Conservation (phyloP, 352 stramenopile genomes). For the Phytophthora fragariaefolia region DNA sequence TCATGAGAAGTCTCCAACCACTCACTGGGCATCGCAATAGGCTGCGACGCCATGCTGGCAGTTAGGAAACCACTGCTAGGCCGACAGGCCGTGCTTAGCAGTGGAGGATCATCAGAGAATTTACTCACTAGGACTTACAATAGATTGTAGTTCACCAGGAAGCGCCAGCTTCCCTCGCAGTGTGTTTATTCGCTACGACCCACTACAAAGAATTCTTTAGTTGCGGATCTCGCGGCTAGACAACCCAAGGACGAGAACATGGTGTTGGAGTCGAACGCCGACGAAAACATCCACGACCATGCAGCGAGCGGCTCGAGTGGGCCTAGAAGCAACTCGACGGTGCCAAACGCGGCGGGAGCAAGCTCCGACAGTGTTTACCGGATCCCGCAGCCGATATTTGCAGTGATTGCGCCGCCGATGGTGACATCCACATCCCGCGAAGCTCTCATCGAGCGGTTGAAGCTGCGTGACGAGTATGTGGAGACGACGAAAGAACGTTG, state of each 20-base stretch:
- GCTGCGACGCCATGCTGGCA: too few species aligned
- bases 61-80: too few species aligned
- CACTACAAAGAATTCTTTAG: conserved; percentile 4
- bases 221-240: background rate
- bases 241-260: conserved; percentile 2
- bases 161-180: too few species aligned
- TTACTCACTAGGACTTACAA: too few species aligned
- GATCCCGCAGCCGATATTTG: conserved; percentile 14
- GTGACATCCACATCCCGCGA: conserved; percentile 8
- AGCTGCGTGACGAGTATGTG: conserved; percentile 17
- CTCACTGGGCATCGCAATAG: too few species aligned
- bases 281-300: background rate
- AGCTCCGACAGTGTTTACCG: background rate
- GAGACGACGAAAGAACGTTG: background rate
- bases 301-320: background rate
- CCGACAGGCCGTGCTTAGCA: too few species aligned
- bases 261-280: background rate
- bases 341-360: background rate
- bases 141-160: too few species aligned
- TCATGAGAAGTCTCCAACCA: too few species aligned
- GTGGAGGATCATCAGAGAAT: too few species aligned
- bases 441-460: conserved; percentile 16
- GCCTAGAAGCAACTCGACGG: background rate
- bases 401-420: conserved; percentile 1
- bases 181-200: background rate